Conservation (phyloP, 768 basidiomycete genomes). For the Sporobolomyces pararoseus region DNA sequence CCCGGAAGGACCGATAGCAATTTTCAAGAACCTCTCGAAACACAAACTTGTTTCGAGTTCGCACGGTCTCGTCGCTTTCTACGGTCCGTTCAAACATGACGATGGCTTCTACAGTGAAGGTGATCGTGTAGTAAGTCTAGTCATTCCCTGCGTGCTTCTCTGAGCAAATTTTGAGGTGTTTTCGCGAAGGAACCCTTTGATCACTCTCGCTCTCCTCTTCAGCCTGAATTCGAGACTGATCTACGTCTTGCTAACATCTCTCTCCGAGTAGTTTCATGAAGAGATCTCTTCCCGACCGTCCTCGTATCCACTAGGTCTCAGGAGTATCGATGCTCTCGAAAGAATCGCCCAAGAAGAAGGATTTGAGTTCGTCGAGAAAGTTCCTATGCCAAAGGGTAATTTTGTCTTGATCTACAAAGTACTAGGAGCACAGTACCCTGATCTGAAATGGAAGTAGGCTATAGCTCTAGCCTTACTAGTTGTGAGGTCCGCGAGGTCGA, state of each 20-base stretch:
- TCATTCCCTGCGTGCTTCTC: too few relatives aligned
- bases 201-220: too few relatives aligned
- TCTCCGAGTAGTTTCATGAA: slow-evolving; percentile 19
- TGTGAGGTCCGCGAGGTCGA: too few relatives aligned
- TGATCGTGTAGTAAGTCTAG: slow-evolving; percentile 27
- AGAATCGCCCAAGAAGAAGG: slow-evolving; percentile 4
- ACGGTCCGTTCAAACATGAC: slow-evolving; percentile 34
- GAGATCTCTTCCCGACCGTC: slow-evolving; percentile 16
- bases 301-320: slow-evolving; percentile 18
- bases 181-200: too few relatives aligned
- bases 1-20: slow-evolving; percentile 16
- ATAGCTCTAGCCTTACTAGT: background rate
- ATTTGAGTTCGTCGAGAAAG: slow-evolving; percentile 13
- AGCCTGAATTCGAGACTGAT: too few relatives aligned
- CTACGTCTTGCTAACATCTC: too few relatives aligned
- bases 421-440: background rate
- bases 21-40: slow-evolving; percentile 19
- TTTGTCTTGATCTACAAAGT: slow-evolving; percentile 24
- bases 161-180: too few relatives aligned
- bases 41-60: background rate
- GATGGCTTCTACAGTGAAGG: slow-evolving; percentile 16
- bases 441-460: background rate
- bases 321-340: slow-evolving; percentile 24
- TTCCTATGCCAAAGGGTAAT: slow-evolving; percentile 24
- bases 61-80: slow-evolving; percentile 2